phyloP scores from a whole-genome alignment of 768 basidiomycete species.

The Serendipita indica region DNA sequence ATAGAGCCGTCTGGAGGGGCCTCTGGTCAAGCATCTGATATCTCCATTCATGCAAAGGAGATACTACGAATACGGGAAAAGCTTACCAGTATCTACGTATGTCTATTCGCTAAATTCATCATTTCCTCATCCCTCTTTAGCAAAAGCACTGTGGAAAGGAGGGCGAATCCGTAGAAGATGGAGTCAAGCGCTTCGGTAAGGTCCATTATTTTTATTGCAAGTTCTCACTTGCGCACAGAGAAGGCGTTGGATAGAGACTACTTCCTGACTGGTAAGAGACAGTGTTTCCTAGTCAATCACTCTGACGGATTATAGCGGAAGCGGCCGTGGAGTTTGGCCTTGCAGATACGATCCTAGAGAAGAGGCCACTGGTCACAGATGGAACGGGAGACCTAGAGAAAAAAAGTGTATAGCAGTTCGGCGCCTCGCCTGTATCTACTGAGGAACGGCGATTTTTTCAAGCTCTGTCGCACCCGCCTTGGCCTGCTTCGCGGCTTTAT shows the following conservation, averaged over 20 bases:
- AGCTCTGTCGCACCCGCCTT: no score
- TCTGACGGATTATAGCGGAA: slow-evolving; percentile 37
- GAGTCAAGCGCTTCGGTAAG: slow-evolving; percentile 66
- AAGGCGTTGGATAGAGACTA: slow-evolving; percentile 87
- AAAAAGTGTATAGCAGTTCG: no score
- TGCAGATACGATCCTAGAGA: slow-evolving; percentile 78
- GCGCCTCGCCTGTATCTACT: no score
- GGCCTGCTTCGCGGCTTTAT: slow-evolving; percentile 27
- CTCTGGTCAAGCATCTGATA: slow-evolving; percentile 88
- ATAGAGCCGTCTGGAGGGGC: slow-evolving; percentile 94
- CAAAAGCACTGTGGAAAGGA: slow-evolving; percentile 64
- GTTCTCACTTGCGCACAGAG: slow-evolving; percentile 32
- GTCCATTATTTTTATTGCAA: slow-evolving; percentile 12
- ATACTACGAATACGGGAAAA: slow-evolving; percentile 77
- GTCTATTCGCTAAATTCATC: not conserved
- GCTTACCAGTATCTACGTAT: slow-evolving; percentile 65
- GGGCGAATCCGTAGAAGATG: slow-evolving; percentile 48
- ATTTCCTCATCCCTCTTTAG: not conserved
- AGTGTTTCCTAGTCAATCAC: not conserved
- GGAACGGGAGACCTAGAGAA: not conserved
- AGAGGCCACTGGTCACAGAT: slow-evolving; percentile 12
- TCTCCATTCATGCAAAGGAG: slow-evolving; percentile 94
- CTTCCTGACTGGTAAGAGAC: slow-evolving; percentile 57
- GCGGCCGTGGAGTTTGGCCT: slow-evolving; percentile 87
- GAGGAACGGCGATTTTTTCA: not conserved